phyloP scores from a whole-genome alignment of 1,139 yeast genomes.

The Magnusiomyces fungicola region DNA sequence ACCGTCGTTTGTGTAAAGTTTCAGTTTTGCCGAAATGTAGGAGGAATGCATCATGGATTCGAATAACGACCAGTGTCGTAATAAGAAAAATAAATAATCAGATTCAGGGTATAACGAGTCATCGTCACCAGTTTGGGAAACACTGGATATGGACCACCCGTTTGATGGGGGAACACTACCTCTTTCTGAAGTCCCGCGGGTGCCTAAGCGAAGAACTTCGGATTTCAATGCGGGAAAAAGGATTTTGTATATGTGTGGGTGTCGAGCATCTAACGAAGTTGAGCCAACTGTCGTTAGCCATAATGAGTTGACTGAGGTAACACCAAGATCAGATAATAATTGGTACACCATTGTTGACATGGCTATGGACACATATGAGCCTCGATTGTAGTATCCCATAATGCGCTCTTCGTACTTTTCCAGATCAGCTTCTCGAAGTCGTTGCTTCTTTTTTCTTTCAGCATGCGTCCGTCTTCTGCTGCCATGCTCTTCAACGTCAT shows the following conservation, averaged over 20 bases:
- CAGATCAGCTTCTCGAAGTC: conserved; percentile 20
- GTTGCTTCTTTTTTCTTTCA: conserved; percentile 27
- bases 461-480: conserved; percentile 16
- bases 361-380: conserved; percentile 71
- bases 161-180: background rate
- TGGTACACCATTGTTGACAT: conserved; percentile 76
- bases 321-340: conserved; percentile 70
- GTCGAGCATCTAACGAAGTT: conserved; percentile 66
- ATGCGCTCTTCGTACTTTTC: conserved; percentile 47
- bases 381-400: conserved; percentile 71
- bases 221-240: conserved; percentile 70
- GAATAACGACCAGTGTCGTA: conserved; percentile 90
- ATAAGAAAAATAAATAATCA: conserved; percentile 77
- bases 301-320: conserved; percentile 57
- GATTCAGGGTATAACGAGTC: conserved; percentile 60
- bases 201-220: conserved; percentile 69
- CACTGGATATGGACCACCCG: conserved; percentile 53
- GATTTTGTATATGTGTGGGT: conserved; percentile 69
- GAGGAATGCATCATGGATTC: conserved; percentile 87
- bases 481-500: conserved; percentile 9
- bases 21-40: conserved; percentile 79
- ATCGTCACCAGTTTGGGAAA: conserved; percentile 45
- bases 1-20: conserved; percentile 90
- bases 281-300: conserved; percentile 92
- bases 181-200: conserved; percentile 34